Conservation (phyloP, 495 filamentous ascomycete genomes). For the Hypoxylon lenormandii region DNA sequence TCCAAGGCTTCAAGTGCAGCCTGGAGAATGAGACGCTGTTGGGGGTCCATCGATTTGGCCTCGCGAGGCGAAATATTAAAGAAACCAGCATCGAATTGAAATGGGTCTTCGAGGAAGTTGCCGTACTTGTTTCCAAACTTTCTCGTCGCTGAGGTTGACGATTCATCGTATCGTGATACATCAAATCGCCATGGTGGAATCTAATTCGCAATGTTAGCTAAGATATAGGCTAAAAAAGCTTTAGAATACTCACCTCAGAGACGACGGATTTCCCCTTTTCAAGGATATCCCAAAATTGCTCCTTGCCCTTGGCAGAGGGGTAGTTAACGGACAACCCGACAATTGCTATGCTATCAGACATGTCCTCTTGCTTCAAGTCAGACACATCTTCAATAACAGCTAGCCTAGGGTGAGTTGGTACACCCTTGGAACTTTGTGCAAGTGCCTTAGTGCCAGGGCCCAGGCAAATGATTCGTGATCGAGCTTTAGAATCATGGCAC, state of each 20-base stretch:
- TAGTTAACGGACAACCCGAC: constrained; percentile 57
- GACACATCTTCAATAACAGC: not conserved
- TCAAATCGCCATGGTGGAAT: constrained; percentile 29
- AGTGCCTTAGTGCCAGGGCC: constrained; percentile 26
- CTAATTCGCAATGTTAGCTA: not conserved
- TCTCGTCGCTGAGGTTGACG: not conserved
- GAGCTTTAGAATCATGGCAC: not conserved
- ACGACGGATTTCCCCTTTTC: constrained; percentile 8
- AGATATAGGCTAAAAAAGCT: not conserved
- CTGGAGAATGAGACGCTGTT: constrained; percentile 56
- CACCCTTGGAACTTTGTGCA: not conserved
- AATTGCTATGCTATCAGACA: constrained; percentile 51
- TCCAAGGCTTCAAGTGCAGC: constrained; percentile 58
- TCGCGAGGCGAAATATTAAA: constrained; percentile 61
- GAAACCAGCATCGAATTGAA: constrained; percentile 62
- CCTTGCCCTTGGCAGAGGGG: constrained; percentile 50
- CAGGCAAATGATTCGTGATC: constrained; percentile 17
- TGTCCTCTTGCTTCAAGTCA: not conserved
- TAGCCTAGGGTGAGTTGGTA: constrained; percentile 3
- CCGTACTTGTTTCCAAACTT: constrained; percentile 39
- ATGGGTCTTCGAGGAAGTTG: constrained; percentile 42
- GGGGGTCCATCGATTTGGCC: constrained; percentile 61
- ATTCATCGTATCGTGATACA: constrained; percentile 1
- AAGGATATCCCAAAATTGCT: constrained; percentile 56
- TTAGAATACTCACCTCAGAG: constrained; percentile 15